phyloP scores from a whole-genome alignment of 495 filamentous ascomycete species.

The Hypoxylon rickii region DNA sequence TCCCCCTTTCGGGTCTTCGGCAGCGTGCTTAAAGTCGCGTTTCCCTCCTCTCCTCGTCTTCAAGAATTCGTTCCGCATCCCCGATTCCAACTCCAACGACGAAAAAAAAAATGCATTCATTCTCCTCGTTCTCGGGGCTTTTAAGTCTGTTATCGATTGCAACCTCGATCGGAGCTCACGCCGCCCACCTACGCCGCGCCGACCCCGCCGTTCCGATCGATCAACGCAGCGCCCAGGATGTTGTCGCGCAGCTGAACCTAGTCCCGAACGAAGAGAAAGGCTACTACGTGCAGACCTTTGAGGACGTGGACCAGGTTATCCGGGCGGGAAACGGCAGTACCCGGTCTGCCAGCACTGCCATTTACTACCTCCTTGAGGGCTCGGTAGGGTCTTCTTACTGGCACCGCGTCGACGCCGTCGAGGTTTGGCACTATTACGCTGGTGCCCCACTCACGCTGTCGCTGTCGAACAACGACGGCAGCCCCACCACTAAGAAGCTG shows the following conservation, averaged over 20 bases:
- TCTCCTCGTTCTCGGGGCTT: background rate
- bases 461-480: constrained; percentile 37
- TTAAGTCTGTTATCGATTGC: constrained; percentile 7
- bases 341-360: constrained; percentile 53
- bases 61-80: background rate
- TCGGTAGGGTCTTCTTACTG: constrained; percentile 43
- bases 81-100: background rate
- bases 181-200: background rate
- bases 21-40: too few relatives aligned
- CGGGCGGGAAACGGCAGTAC: constrained; percentile 25
- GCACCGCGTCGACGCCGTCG: constrained; percentile 53
- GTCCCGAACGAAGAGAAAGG: constrained; percentile 51
- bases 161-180: background rate
- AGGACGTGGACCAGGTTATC: constrained; percentile 34
- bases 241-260: constrained; percentile 47
- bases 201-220: constrained; percentile 1
- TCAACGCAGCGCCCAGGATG: constrained; percentile 40
- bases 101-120: constrained; percentile 5
- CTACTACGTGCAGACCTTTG: constrained; percentile 54
- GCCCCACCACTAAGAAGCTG: constrained; percentile 51
- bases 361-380: constrained; percentile 56
- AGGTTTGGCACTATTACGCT: constrained; percentile 57
- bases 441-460: constrained; percentile 51
- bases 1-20: too few relatives aligned
- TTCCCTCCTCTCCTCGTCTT: background rate